Conservation (phyloP, 768 basidiomycete species). For the Melanogaster broomeanus region DNA sequence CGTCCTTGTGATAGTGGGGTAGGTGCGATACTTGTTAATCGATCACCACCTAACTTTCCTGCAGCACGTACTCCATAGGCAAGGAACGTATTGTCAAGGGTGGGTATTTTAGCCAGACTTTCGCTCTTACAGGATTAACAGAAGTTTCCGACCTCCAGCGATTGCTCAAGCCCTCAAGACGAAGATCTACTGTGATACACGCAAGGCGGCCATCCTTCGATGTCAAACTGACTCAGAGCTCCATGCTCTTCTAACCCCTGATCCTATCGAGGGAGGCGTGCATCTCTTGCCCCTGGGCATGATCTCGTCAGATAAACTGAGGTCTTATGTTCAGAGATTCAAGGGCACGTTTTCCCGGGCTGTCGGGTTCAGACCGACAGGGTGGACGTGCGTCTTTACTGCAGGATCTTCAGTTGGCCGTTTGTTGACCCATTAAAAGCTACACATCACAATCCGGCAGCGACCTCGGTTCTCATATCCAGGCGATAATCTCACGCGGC, state of each 20-base stretch:
- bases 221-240: conserved; percentile 87
- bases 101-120: conserved; percentile 27
- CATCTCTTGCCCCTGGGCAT: conserved; percentile 82
- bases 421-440: conserved; percentile 36
- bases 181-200: conserved; percentile 87
- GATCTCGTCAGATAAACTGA: conserved; percentile 76
- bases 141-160: conserved; percentile 44
- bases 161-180: conserved; percentile 79
- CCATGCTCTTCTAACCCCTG: conserved; percentile 69
- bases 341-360: conserved; percentile 69
- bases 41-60: neutral
- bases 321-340: conserved; percentile 73
- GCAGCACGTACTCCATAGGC: conserved; percentile 93
- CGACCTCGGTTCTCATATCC: conserved; percentile 61
- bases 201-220: conserved; percentile 79
- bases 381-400: conserved; percentile 81
- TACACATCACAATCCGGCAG: conserved; percentile 68
- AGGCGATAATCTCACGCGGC: conserved; percentile 65
- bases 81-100: conserved; percentile 98
- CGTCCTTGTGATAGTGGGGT: conserved; percentile 75
- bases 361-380: conserved; percentile 90
- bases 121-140: conserved; percentile 1
- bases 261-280: conserved; percentile 77
- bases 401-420: neutral
- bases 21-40: conserved; percentile 11